Conservation (phyloP, 208 protist species). For the Trypanosoma platydactyli region DNA sequence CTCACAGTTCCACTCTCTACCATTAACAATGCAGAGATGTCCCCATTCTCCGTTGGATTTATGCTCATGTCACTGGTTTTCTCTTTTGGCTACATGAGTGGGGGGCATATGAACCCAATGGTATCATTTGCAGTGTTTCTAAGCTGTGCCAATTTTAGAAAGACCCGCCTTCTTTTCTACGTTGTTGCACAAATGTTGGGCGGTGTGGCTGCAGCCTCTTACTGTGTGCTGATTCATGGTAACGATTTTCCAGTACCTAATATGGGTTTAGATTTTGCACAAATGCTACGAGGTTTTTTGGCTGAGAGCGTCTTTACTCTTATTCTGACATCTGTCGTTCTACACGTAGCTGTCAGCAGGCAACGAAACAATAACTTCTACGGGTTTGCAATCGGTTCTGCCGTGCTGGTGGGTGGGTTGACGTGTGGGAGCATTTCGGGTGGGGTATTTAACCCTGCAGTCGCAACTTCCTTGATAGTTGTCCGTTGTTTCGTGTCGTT, state of each 20-base stretch:
- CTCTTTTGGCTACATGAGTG: conserved; percentile 81
- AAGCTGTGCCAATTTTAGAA: conserved; percentile 53
- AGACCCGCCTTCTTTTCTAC: conserved; percentile 63
- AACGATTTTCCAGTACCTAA: conserved; percentile 63
- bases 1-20: conserved; percentile 69
- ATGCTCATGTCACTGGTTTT: conserved; percentile 78
- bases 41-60: conserved; percentile 70
- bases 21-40: conserved; percentile 67
- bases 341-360: conserved; percentile 70
- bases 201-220: conserved; percentile 54
- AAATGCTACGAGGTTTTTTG: conserved; percentile 70
- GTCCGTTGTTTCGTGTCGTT: conserved; percentile 68
- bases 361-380: conserved; percentile 79
- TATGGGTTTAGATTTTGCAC: conserved; percentile 55
- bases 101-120: conserved; percentile 82
- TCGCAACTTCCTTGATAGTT: conserved; percentile 63
- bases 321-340: conserved; percentile 73
- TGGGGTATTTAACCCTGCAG: conserved; percentile 78
- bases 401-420: conserved; percentile 65
- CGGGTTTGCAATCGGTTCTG: conserved; percentile 77
- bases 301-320: conserved; percentile 83
- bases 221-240: conserved; percentile 66
- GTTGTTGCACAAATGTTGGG: conserved; percentile 74
- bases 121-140: conserved; percentile 81
- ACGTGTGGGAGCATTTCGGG: conserved; percentile 61